Percentiles rank a stretch among this genome's conserved stretches.
phyloP scores from a whole-genome alignment of 2,329 filamentous ascomycete genomes.

The Tolypocladium tundrense region DNA sequence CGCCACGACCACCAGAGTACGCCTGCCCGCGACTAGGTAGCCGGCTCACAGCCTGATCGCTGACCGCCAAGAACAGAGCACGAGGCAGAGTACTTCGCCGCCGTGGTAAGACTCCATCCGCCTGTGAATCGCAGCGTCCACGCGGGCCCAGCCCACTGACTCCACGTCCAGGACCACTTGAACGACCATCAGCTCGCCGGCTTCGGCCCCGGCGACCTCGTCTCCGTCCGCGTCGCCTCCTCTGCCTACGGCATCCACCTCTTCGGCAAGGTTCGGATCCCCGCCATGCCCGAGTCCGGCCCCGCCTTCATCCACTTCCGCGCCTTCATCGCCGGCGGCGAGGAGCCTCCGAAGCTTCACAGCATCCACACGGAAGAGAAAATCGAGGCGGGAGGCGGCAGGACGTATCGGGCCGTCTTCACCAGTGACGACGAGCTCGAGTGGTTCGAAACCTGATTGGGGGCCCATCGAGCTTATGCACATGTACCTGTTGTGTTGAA shows the following conservation, averaged over 20 bases:
- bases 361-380: slow-evolving; percentile 84
- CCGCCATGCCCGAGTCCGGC: slow-evolving; percentile 26
- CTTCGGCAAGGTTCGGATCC: neutral
- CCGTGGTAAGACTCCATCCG: neutral
- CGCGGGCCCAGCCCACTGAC: neutral
- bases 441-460: neutral
- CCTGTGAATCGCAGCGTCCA: neutral
- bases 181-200: neutral
- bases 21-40: neutral
- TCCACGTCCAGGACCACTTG: neutral
- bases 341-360: slow-evolving; percentile 22
- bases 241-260: neutral
- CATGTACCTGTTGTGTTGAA: neutral
- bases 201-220: neutral
- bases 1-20: neutral
- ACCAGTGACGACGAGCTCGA: neutral
- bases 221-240: neutral
- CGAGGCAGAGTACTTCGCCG: neutral
- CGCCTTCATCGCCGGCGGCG: slow-evolving; percentile 58
- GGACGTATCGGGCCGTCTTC: slow-evolving; percentile 30
- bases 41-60: neutral
- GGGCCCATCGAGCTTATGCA: neutral
- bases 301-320: slow-evolving; percentile 71
- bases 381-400: slow-evolving; percentile 58
- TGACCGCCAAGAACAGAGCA: neutral